Percentiles rank a stretch among this genome's conserved stretches.
Conservation (phyloP, 495 filamentous ascomycete species). For the Trichoderma reesei region DNA sequence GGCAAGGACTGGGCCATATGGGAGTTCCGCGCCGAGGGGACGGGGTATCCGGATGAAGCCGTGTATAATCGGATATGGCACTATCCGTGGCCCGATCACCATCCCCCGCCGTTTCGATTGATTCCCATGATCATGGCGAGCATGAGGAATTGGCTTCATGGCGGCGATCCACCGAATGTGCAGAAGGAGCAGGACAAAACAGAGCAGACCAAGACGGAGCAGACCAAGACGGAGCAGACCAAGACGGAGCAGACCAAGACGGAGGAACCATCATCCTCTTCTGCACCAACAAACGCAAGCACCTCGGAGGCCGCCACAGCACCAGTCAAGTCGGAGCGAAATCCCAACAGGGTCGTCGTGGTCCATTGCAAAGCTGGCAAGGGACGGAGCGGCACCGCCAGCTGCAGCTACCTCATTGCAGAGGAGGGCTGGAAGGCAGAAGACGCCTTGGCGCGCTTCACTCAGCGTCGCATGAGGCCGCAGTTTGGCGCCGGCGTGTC, state of each 20-base stretch:
- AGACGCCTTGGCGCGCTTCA: conserved; percentile 74
- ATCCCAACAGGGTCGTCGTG: conserved; percentile 58
- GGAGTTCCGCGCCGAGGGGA: conserved; percentile 95
- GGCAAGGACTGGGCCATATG: conserved; percentile 80
- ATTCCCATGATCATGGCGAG: conserved; percentile 80
- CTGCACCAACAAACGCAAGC: conserved; percentile 6
- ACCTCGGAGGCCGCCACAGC: conserved; percentile 4
- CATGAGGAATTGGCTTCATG: conserved; percentile 78
- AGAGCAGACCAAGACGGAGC: background rate
- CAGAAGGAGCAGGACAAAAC: background rate
- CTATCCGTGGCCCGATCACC: conserved; percentile 94
- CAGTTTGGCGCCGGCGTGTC: conserved; percentile 85
- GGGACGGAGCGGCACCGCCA: conserved; percentile 82
- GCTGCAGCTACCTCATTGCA: conserved; percentile 78
- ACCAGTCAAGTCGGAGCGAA: conserved; percentile 20
- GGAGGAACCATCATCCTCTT: background rate
- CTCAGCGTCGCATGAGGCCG: conserved; percentile 75
- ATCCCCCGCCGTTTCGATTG: conserved; percentile 84
- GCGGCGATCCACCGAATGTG: conserved; percentile 32
- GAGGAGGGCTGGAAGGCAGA: conserved; percentile 78
- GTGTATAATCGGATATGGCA: conserved; percentile 77
- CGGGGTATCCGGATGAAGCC: conserved; percentile 84
- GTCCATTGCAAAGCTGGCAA: conserved; percentile 98
- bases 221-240: background rate
- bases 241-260: background rate